Evolutionary conservation across 176 grass and related monocot species (phyloP).

Genomic region (Saccharum spontaneum): DNA sequence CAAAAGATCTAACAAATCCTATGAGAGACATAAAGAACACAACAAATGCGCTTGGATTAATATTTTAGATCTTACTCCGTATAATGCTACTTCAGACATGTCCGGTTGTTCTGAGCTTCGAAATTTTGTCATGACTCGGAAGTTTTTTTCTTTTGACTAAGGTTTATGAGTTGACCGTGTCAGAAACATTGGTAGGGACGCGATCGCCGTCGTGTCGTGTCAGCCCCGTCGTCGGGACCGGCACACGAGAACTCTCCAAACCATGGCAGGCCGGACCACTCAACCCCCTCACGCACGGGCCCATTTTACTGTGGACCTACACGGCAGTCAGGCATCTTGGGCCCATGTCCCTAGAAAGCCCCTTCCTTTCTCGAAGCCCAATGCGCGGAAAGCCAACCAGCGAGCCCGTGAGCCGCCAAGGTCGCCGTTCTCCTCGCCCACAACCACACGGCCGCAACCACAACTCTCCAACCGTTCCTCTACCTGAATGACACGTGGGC

Average conservation of each 20-base stretch:
- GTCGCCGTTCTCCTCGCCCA: background rate
- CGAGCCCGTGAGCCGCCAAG: background rate
- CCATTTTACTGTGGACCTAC: background rate
- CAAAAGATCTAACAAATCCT: no score
- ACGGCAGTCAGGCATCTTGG: background rate
- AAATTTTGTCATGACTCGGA: no score
- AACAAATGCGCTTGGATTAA: no score
- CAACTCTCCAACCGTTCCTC: background rate
- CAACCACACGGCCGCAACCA: background rate
- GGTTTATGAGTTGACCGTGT: no score
- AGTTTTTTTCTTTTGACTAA: no score
- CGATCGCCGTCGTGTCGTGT: constrained; percentile 1
- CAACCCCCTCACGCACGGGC: background rate
- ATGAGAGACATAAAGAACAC: no score
- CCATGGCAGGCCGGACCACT: background rate
- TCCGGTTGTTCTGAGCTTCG: no score
- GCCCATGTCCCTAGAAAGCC: constrained; percentile 4
- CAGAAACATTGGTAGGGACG: background rate
- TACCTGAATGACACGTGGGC: background rate
- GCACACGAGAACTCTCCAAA: background rate
- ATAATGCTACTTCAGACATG: no score
- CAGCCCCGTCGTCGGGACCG: background rate
- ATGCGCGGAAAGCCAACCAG: background rate
- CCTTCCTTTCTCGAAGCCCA: background rate
- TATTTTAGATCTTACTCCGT: no score